Percentiles rank a stretch among this genome's conserved stretches.
Evolutionary conservation across 345 rosid species (phyloP).

Genomic region (Atalantia buxifolia): DNA sequence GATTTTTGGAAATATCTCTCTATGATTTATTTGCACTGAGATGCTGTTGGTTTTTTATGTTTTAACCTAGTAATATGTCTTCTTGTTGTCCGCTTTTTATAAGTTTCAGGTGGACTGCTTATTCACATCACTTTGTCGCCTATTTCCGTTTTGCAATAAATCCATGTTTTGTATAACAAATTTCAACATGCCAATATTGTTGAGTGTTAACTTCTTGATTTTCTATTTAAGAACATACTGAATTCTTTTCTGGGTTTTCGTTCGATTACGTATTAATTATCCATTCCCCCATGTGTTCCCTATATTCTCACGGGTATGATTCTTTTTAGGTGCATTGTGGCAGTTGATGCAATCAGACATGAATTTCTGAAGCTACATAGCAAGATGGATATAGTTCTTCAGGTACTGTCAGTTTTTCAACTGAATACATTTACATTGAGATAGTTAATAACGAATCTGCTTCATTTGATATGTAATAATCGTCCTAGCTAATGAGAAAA

Average conservation of each 20-base stretch:
- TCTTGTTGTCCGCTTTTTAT: not conserved
- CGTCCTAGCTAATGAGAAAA: not conserved
- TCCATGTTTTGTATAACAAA: not conserved
- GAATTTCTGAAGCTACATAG: constrained; percentile 4
- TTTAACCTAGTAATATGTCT: too few species aligned
- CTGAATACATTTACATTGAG: too few species aligned
- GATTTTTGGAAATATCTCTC: not conserved
- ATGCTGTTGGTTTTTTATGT: not conserved
- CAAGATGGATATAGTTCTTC: not conserved
- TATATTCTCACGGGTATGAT: not conserved
- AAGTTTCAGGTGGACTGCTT: not conserved
- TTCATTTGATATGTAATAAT: not conserved
- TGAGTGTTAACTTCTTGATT: not conserved
- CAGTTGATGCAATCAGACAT: constrained; percentile 5
- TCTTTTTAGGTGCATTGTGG: constrained; percentile 5
- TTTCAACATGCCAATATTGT: not conserved
- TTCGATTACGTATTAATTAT: not conserved
- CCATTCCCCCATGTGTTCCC: too few species aligned
- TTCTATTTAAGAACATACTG: not conserved
- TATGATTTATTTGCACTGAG: not conserved
- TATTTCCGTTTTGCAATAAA: not conserved
- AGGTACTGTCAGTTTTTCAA: not conserved
- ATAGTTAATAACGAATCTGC: not conserved
- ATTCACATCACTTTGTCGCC: not conserved
- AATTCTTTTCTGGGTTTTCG: not conserved